Evolutionary conservation across 2,329 filamentous ascomycete species (phyloP), one percentile per base, ranked within the genome.

Genomic region (Helicocarpus griseus): DNA sequence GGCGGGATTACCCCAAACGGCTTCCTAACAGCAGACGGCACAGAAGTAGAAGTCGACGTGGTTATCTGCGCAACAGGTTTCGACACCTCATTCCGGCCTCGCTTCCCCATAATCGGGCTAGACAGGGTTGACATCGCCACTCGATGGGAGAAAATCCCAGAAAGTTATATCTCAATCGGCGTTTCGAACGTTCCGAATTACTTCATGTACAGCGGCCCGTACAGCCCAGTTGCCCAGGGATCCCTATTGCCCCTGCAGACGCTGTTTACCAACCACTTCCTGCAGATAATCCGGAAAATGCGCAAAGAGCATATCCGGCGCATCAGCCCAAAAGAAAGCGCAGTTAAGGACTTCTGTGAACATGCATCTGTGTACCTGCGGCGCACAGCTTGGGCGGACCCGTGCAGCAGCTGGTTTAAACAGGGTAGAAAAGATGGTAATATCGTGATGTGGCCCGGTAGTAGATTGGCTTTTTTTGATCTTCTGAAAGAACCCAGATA

Each of bases 61-160:
- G 52, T 63, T 19, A 47, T 69, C 38, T 71, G 68, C 53, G 69
- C 69, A 22, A 72, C 68, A 4, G 69, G 69, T 0, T 69, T 68
- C 51, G 62, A 69, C 51, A 60, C 65, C 11, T 48, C 49, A 19
- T 53, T 50, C 31, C 39, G 29, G 40, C 52, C 52, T 9, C 49
- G 36, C 13, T 54, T 43, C 44, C 40, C 36, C 19, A 46, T 54
- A 13, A 52, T 54, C 29, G 13, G 55, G 2, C 49, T 56, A 14
- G 52, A 57, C 41, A 49, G 48, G 3, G 41, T 47, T 38, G 33
- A 53, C 21, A 26, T 57, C 19, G 41, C 51, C 11, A 53, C 53
- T 1, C 53, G 49, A 21, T 57, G 55, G 55, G 46, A 40, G 13
- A 33, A 57, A 21, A 40, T 13, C 8, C 48, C 54, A n/a, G 53